Evolutionary conservation across 2,329 filamentous ascomycete genomes (phyloP), one percentile per base, ranked within the genome.

Genomic region (Penicillium sp.): DNA sequence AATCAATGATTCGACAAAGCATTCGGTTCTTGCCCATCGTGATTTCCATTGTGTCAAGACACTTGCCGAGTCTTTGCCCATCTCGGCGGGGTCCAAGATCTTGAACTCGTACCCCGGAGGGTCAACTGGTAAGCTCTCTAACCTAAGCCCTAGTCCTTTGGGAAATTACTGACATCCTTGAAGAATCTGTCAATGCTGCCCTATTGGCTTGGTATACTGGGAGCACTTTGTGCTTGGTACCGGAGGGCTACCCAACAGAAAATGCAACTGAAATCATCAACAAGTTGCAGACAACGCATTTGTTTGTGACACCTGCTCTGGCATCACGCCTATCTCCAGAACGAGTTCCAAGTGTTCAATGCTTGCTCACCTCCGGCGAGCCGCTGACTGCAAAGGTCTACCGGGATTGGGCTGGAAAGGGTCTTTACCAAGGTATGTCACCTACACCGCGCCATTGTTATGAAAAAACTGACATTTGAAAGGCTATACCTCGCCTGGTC

Each of bases 241-340:
- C 71, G 0, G 88, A 89, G 49, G 84, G 92, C 50, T 74, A 77
- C 1, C 64, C 93, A 0, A 86, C 90, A 52, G 72, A 71, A 26
- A 80, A 93, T 50, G 67, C 93, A 6, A 84, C 88, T 57, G 60
- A 66, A 13, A 71, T 79, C 0, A 84, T 93, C 38, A 72, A 78
- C 2, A 56, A 61, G 1, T 63, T 93, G 12, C 52, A 66, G 0
- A 72, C 88, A 26, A 93, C 87, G 0, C 88, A 94, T 60, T 72
- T 95, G 13, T 90, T 85, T 53, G 72, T 94, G 60, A 94, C 88
- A 0, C 85, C 88, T 1, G 93, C 86, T 0, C 84, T 94, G 1
- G 87, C 87, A 14, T 78, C 83, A 1, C 67, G 92, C n/a, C 66
- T 93, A 4, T 64, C 80, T 22, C 82, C 85, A 0, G 46, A 63